Evolutionary conservation across 495 filamentous ascomycete species (phyloP).

Genomic region (Penicillium dipodomyicola): DNA sequence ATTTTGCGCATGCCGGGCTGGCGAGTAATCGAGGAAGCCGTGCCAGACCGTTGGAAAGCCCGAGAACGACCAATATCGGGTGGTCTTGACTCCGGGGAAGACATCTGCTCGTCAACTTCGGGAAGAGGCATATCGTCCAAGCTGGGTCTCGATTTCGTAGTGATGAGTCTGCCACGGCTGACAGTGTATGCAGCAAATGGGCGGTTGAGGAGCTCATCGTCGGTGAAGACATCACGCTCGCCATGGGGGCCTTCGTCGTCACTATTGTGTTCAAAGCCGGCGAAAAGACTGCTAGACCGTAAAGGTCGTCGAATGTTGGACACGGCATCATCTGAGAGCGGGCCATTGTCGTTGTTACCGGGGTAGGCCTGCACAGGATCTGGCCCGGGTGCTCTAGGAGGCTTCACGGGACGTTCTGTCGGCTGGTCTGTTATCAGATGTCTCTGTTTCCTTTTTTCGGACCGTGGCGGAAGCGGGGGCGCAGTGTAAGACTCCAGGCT

Average conservation of each 20-base stretch:
- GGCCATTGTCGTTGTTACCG: conserved; percentile 81
- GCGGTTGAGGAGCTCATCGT: conserved; percentile 45
- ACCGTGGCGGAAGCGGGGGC: conserved; percentile 37
- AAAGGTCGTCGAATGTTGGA: conserved; percentile 65
- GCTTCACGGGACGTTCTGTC: conserved; percentile 17
- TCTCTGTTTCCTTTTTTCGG: conserved; percentile 27
- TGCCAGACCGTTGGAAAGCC: conserved; percentile 20
- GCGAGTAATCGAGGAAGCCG: conserved; percentile 31
- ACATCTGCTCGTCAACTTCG: conserved; percentile 43
- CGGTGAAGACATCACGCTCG: conserved; percentile 49
- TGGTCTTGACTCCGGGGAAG: conserved; percentile 31
- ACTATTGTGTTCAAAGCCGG: conserved; percentile 68
- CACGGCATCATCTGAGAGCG: conserved; percentile 56
- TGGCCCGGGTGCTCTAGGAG: conserved; percentile 20
- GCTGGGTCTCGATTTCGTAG: conserved; percentile 33
- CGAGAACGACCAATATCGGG: conserved; percentile 27
- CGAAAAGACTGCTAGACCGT: conserved; percentile 79
- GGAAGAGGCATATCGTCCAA: conserved; percentile 37
- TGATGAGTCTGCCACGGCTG: conserved; percentile 43
- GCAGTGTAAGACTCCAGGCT: conserved; percentile 33
- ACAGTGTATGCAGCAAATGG: conserved; percentile 47
- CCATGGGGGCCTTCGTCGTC: conserved; percentile 44
- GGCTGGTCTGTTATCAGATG: conserved; percentile 8
- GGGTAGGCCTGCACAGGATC: conserved; percentile 67
- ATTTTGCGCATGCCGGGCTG: conserved; percentile 58